Evolutionary conservation across 2,329 filamentous ascomycete species (phyloP), one percentile per base, ranked within the genome.

Genomic region (Fusarium circinatum): DNA sequence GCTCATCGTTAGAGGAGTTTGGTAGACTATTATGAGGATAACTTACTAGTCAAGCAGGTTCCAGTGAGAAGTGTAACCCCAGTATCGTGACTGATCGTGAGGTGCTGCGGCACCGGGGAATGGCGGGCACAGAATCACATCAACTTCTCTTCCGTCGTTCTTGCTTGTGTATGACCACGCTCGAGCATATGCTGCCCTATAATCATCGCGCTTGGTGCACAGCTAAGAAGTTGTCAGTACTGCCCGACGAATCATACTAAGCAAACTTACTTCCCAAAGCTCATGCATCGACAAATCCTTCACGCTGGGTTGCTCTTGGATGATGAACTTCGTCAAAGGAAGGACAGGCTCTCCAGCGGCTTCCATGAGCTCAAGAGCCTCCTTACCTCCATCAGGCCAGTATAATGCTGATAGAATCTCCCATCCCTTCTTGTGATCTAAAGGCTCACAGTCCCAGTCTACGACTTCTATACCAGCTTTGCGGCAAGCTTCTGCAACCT

Each of bases 21-120:
- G 6, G 15, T 2, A 1, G 18, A 15, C 22, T 11, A 9, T 6
- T 5, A 6, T 3, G 8, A 38, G 17, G 3, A 4, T 2, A 8
- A 38, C 65, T 10, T 48, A 68, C 65, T 92, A 92, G 78, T 94
- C 91, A 4, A 93, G 85, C 47, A 93, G 75, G 77, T 93, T 94
- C 90, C 91, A 93, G 69, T 90, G 87, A 1, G 86, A 83, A 0
- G 90, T 92, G 74, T 93, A 94, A 3, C 86, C 87, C 90, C 90
- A 93, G 84, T 78, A 92, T 76, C 79, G 78, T 8, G 78, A 81
- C 15, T 80, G 74, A 8, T 81, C 81, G 71, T 89, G 79, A 70
- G 90, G 70, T 67, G 82, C 65, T 75, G 80, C 85, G 69, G 87
- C 81, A 85, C 88, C n/a, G 4, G 89, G 88, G 0, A 86, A 87